A percentile compares a stretch with the other conserved stretches of the same genome.
phyloP scores from a whole-genome alignment of 495 filamentous ascomycete species.

The Penicillium malachiteum region DNA sequence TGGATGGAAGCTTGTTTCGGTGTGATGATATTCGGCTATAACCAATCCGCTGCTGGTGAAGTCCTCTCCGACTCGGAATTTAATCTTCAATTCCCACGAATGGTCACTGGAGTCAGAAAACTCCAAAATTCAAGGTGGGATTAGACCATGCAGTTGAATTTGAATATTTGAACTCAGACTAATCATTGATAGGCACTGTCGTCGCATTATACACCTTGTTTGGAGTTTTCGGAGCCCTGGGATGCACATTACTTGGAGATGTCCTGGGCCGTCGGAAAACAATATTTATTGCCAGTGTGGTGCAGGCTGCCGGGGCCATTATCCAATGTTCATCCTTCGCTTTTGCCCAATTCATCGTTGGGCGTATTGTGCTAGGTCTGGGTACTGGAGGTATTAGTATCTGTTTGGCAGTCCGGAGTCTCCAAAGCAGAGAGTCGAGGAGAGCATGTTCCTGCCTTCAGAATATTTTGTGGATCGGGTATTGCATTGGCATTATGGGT shows the following conservation, averaged over 20 bases:
- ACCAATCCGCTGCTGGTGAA: slow-evolving; percentile 35
- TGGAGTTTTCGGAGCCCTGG: slow-evolving; percentile 14
- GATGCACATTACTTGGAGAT: slow-evolving; percentile 46
- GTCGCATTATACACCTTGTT: slow-evolving; percentile 19
- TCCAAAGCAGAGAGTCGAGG: slow-evolving; percentile 33
- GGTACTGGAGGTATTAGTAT: slow-evolving; percentile 40
- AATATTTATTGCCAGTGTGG: slow-evolving; percentile 43
- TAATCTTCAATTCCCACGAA: slow-evolving; percentile 38
- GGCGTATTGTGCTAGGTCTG: slow-evolving; percentile 36
- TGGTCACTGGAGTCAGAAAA: slow-evolving; percentile 21
- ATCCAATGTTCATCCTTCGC: slow-evolving; percentile 48
- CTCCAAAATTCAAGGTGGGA: slow-evolving; percentile 26
- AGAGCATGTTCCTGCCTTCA: slow-evolving; percentile 33
- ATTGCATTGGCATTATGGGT: slow-evolving; percentile 11
- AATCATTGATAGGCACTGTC: slow-evolving; percentile 8
- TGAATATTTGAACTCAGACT: neutral
- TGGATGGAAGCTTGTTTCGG: slow-evolving; percentile 6
- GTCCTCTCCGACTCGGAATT: slow-evolving; percentile 17
- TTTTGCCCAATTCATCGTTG: slow-evolving; percentile 42
- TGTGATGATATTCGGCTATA: slow-evolving; percentile 42
- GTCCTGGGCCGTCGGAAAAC: slow-evolving; percentile 48
- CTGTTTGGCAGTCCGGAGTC: slow-evolving; percentile 45
- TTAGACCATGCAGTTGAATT: neutral
- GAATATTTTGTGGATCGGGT: slow-evolving; percentile 36
- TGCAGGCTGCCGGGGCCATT: slow-evolving; percentile 51